Evolutionary conservation across 1,284 basidiomycete species (phyloP).

Genomic region (Boletus smithii): DNA sequence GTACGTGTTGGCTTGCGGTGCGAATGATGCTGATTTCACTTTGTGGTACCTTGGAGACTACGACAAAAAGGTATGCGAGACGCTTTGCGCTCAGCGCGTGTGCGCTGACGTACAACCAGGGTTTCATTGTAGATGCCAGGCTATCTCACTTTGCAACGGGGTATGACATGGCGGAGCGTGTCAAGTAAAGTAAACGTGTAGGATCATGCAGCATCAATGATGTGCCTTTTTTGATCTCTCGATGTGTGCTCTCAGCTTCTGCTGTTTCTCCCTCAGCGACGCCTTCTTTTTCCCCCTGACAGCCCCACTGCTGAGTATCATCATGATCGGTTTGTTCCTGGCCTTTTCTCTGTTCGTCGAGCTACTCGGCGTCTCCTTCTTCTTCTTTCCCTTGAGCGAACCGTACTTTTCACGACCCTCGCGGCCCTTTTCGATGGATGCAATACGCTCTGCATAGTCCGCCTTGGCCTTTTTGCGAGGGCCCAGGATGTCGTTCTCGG

Average conservation of each 20-base stretch:
- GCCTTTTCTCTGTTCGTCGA: constrained; percentile 89
- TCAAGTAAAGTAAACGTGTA: constrained; percentile 9
- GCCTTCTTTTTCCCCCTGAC: constrained; percentile 87
- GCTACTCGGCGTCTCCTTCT: constrained; percentile 73
- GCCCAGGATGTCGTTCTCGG: constrained; percentile 91
- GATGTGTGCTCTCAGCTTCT: constrained; percentile 69
- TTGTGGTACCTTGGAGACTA: constrained; percentile 70
- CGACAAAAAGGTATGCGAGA: constrained; percentile 47
- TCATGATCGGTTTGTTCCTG: constrained; percentile 91
- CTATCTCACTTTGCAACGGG: constrained; percentile 73
- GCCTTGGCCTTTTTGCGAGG: constrained; percentile 93
- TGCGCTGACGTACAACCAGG: constrained; percentile 37
- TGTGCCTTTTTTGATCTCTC: constrained; percentile 62
- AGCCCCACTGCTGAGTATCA: constrained; percentile 74
- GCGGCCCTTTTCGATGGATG: constrained; percentile 86
- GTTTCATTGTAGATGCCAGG: constrained; percentile 75
- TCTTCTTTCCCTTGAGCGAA: constrained; percentile 85
- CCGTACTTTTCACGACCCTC: constrained; percentile 97
- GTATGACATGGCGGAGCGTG: constrained; percentile 50
- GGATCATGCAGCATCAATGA: constrained; percentile 31
- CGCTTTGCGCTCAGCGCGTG: not conserved
- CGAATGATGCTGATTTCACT: not conserved
- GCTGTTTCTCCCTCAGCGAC: constrained; percentile 83
- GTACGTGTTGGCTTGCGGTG: not conserved
- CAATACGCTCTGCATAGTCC: constrained; percentile 93